Evolutionary conservation across 805 yeast genomes (phyloP).

Genomic region (Metschnikowia baotianmanensis): DNA sequence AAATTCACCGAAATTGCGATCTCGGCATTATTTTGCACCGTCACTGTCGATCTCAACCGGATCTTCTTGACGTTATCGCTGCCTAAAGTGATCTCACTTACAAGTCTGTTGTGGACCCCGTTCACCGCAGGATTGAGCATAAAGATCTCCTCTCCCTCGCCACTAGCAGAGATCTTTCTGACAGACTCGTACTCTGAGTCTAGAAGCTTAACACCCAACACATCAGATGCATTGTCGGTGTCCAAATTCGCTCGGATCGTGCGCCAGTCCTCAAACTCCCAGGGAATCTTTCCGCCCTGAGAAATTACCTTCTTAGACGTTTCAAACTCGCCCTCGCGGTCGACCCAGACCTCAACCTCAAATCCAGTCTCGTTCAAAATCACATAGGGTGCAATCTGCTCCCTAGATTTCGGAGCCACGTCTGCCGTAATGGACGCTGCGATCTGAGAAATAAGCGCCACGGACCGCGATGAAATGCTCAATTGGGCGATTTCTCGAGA

Average conservation of each 20-base stretch:
- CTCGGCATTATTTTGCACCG: conserved; percentile 57
- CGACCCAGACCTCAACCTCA: conserved; percentile 77
- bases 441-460: conserved; percentile 73
- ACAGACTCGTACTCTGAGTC: conserved; percentile 56
- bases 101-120: conserved; percentile 69
- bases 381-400: conserved; percentile 77
- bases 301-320: conserved; percentile 34
- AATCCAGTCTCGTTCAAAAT: conserved; percentile 84
- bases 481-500: conserved; percentile 76
- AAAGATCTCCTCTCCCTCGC: conserved; percentile 81
- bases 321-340: conserved; percentile 37
- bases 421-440: conserved; percentile 55
- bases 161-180: conserved; percentile 60
- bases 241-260: conserved; percentile 75
- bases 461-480: conserved; percentile 76
- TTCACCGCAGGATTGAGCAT: conserved; percentile 59
- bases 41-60: conserved; percentile 71
- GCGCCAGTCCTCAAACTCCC: conserved; percentile 97
- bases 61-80: conserved; percentile 79
- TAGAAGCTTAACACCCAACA: conserved; percentile 59
- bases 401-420: conserved; percentile 59
- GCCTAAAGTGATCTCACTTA: conserved; percentile 66
- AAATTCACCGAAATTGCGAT: conserved; percentile 54
- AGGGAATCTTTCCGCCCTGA: conserved; percentile 55
- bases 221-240: conserved; percentile 58